Evolutionary conservation across 2,329 filamentous ascomycete species (phyloP).

Genomic region (Ceratocystis diversiconidia): DNA sequence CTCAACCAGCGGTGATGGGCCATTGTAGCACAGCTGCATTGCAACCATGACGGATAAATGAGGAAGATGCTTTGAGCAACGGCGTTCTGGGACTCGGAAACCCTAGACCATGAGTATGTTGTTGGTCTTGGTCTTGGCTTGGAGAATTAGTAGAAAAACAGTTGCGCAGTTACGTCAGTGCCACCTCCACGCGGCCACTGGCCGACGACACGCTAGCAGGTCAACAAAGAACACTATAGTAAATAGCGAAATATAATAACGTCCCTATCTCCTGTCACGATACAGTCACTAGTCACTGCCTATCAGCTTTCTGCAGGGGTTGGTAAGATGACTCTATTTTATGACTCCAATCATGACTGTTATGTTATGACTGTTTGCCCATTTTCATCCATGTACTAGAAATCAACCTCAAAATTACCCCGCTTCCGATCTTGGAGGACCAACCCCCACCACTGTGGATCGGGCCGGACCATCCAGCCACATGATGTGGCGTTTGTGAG

Average conservation of each 20-base stretch:
- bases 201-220: background rate
- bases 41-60: background rate
- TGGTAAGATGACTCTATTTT: background rate
- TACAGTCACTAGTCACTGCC: background rate
- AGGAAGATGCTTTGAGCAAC: background rate
- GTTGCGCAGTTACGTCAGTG: background rate
- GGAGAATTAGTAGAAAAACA: too few species aligned
- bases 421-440: background rate
- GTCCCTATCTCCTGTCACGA: background rate
- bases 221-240: too few species aligned
- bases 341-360: background rate
- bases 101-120: too few species aligned
- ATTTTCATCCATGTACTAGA: background rate
- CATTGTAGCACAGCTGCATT: background rate
- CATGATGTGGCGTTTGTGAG: background rate
- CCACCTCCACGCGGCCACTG: background rate
- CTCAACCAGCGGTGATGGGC: background rate
- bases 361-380: background rate
- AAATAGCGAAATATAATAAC: background rate
- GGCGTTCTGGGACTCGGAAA: background rate
- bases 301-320: background rate
- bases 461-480: constrained; percentile 1
- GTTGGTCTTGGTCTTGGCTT: too few species aligned
- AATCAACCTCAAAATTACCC: background rate
- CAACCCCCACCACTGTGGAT: background rate